These are phyloP conservation scores for Torrubiella hemipterigena DNA, from an alignment of 2,329 filamentous ascomycete species.

Conservation along the genomic window DNA sequence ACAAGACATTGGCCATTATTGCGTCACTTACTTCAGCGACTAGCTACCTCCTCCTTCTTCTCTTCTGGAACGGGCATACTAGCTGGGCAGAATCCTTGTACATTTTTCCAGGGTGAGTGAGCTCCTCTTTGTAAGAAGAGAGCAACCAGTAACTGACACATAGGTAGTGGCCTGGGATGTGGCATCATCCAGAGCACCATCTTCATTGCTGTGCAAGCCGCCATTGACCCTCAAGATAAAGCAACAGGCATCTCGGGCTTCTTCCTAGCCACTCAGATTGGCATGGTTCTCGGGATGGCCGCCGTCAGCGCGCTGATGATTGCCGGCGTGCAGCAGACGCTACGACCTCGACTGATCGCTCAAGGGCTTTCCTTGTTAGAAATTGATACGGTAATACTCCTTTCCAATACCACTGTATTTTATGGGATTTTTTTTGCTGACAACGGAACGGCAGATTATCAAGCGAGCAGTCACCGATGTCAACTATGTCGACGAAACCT, in stretches of 20 bases:
- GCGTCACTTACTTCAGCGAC: slow-evolving; percentile 35
- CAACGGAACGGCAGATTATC: slow-evolving; percentile 16
- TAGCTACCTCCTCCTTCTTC: slow-evolving; percentile 30
- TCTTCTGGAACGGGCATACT: slow-evolving; percentile 15
- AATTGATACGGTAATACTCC: background rate
- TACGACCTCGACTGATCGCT: slow-evolving; percentile 6
- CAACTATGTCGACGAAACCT: slow-evolving; percentile 16
- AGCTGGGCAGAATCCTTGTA: slow-evolving; percentile 1
- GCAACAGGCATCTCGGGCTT: slow-evolving; percentile 25
- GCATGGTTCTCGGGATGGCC: slow-evolving; percentile 22
- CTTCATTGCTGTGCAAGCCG: slow-evolving; percentile 26
- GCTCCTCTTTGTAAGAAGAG: background rate
- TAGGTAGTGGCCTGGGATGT: slow-evolving; percentile 19
- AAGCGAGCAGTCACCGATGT: slow-evolving; percentile 18
- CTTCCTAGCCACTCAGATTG: slow-evolving; percentile 20
- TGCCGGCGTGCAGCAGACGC: slow-evolving; percentile 9
- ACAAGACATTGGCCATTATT: slow-evolving; percentile 41
- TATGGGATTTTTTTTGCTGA: background rate
- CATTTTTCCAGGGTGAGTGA: background rate
- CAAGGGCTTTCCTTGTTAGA: slow-evolving; percentile 9
- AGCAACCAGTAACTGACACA: background rate
- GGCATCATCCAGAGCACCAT: slow-evolving; percentile 24
- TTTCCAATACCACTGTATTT: background rate
- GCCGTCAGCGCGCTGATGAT: slow-evolving; percentile 19
- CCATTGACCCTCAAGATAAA: slow-evolving; percentile 19